Conservation (phyloP, 306 rosid genomes). For the Vigna reflexopilosa region DNA sequence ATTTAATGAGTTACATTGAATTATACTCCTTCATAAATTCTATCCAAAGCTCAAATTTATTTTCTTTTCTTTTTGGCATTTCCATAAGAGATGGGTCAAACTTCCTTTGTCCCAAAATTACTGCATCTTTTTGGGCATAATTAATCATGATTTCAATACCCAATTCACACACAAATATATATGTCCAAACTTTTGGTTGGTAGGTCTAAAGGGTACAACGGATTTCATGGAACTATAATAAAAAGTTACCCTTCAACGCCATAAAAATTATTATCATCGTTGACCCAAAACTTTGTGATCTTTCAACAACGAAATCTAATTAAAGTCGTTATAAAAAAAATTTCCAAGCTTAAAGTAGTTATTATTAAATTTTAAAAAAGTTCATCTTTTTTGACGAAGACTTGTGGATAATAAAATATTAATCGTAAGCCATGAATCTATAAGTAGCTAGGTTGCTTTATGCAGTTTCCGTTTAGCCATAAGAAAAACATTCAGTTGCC, state of each 20-base stretch:
- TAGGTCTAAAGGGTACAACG: constrained; percentile 42
- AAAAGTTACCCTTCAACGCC: constrained; percentile 33
- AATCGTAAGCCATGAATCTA: neutral
- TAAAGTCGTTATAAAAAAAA: too few relatives aligned
- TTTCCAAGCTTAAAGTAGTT: neutral
- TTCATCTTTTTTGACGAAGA: neutral
- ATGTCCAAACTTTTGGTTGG: constrained; percentile 35
- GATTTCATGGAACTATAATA: constrained; percentile 47
- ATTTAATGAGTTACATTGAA: too few relatives aligned
- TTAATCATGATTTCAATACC: constrained; percentile 30
- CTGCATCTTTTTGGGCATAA: constrained; percentile 40
- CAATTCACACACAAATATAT: neutral
- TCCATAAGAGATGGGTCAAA: constrained; percentile 47
- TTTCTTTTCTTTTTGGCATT: neutral
- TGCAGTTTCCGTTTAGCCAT: neutral
- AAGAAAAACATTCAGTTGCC: neutral
- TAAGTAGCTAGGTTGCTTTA: neutral
- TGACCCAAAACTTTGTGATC: constrained; percentile 30
- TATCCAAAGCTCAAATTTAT: neutral
- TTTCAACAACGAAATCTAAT: constrained; percentile 18
- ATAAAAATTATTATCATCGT: constrained; percentile 41
- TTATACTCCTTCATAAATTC: neutral
- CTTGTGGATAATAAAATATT: neutral
- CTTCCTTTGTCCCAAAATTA: constrained; percentile 47
- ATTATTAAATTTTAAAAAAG: neutral